Conservation (phyloP, 2,329 filamentous ascomycete genomes). For the Xylaria digitata region DNA sequence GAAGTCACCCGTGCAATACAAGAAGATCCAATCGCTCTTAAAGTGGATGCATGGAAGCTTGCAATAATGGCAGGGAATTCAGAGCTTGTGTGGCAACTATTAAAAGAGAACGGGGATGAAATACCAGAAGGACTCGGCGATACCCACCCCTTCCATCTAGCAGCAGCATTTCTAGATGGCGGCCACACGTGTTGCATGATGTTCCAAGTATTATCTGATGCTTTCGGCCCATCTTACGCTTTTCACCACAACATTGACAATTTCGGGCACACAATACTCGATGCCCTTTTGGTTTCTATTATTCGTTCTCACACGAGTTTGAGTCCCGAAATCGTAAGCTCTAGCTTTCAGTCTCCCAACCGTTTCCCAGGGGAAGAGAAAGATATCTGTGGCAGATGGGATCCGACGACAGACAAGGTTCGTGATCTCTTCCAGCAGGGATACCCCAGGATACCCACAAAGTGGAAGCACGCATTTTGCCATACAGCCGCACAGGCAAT, state of each 20-base stretch:
- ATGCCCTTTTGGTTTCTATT: constrained; percentile 53
- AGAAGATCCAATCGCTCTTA: constrained; percentile 14
- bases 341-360: constrained; percentile 40
- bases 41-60: constrained; percentile 36
- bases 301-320: constrained; percentile 52
- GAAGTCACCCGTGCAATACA: constrained; percentile 26
- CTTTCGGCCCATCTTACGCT: constrained; percentile 20
- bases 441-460: constrained; percentile 45
- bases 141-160: constrained; percentile 52
- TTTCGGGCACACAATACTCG: constrained; percentile 53
- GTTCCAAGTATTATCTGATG: constrained; percentile 28
- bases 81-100: neutral
- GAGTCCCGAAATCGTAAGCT: constrained; percentile 46
- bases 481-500: constrained; percentile 56
- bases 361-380: constrained; percentile 55
- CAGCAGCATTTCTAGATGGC: constrained; percentile 53
- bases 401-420: constrained; percentile 53
- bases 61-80: constrained; percentile 44
- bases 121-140: neutral
- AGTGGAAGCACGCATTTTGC: constrained; percentile 59
- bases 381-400: constrained; percentile 58
- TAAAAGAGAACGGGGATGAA: neutral
- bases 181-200: constrained; percentile 49
- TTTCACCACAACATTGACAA: constrained; percentile 42
- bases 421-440: constrained; percentile 48